A percentile compares a stretch with the other conserved stretches of the same genome.
phyloP scores from a whole-genome alignment of 2,329 filamentous ascomycete genomes.

The Venturiaceae sp. region DNA sequence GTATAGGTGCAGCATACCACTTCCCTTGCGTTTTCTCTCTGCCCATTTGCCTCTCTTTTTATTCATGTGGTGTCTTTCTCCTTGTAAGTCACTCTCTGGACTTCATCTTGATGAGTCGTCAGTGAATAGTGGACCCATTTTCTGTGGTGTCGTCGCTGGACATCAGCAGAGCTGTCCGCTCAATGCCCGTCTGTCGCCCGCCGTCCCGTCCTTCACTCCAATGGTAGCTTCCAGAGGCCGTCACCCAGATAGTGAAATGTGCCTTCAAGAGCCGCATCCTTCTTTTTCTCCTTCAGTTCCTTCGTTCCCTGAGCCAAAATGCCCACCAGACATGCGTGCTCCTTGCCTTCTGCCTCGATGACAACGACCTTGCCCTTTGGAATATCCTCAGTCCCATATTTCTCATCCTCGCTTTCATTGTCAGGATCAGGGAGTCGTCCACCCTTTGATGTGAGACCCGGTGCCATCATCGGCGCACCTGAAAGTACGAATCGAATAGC shows the following conservation, averaged over 20 bases:
- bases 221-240: constrained; percentile 72
- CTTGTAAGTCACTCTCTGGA: neutral
- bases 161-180: neutral
- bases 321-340: constrained; percentile 81
- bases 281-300: constrained; percentile 89
- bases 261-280: constrained; percentile 88
- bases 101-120: neutral
- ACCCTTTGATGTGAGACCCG: constrained; percentile 76
- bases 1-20: too few species aligned
- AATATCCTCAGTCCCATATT: constrained; percentile 55
- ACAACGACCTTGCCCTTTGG: constrained; percentile 77
- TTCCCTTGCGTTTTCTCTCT: neutral
- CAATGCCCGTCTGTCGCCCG: neutral
- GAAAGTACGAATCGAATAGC: constrained; percentile 94
- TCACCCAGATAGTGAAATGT: constrained; percentile 82
- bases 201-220: constrained; percentile 35
- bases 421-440: constrained; percentile 60
- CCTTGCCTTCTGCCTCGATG: constrained; percentile 87
- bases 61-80: neutral
- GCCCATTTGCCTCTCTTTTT: neutral
- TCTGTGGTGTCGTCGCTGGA: too few species aligned
- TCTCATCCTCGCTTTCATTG: constrained; percentile 28
- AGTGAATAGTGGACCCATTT: neutral
- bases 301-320: constrained; percentile 73
- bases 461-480: constrained; percentile 92